Base-by-base conservation (phyloP, 805 yeast genomes). In the Metschnikowia borealis region DNA sequence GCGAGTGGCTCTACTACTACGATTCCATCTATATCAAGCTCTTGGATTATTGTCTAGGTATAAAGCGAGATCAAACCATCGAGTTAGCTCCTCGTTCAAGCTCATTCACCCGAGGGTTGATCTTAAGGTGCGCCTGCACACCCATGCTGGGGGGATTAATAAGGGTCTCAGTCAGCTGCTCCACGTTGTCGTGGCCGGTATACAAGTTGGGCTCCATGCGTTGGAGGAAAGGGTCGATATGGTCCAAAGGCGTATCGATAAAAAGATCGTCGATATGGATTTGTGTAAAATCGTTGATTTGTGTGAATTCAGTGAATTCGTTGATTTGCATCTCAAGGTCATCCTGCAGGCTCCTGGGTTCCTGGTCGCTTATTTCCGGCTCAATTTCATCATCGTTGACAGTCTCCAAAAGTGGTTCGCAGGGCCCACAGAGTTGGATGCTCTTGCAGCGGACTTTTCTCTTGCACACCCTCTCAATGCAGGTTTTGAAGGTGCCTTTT, bases 81-180 rank as follows among this genome's bases (percentile, higher is more conserved):
- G 29, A 26, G 11, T 26, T 21, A 6, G 39, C 11, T 13, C 14
- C 5, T 10, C n/a, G 4, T 21, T 37, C 26, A 13, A 18, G 26
- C 15, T 20, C 26, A 6, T 13, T 20, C 2, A 37, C 15, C n/a
- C 41, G 15, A 10, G 42, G 31, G 42, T 23, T 23, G 18, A 21
- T 6, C 26, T 38, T 38, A 10, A 17, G 18, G 42, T 37, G 26
- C n/a, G 14, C 13, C 26, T 20, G 40, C 26, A 23, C 31, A 38
- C 14, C n/a, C 14, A 8, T 34, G 34, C 15, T n/a, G 18, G 33
- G 17, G 15, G 15, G 6, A 6, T 44, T 34, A 13, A 44, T 44
- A 11, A 44, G 39, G 6, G 46, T 44, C 2, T 44, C 46, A 14
- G 46, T 35, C 46, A 44, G 46, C 20, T 44, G 33, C 34, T 44